Evolutionary conservation across 139 green algal genomes (phyloP), one percentile per base, ranked within the genome.

Genomic region (Picochlorum sp.): DNA sequence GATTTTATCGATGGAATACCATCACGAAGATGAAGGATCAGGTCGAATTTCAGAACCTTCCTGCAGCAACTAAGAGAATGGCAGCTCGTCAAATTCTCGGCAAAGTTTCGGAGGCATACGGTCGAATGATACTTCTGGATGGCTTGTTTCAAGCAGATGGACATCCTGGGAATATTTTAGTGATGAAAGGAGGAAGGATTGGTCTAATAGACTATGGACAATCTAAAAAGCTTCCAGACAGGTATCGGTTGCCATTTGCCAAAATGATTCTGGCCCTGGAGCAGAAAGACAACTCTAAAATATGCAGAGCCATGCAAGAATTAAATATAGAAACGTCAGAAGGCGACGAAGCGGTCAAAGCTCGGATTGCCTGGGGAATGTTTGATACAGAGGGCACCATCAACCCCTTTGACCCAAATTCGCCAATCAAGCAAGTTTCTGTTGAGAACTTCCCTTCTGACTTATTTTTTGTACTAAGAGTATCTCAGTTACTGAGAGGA

Each of bases 201-300:
- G 91, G 83, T 0, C 73, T 98, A 63, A 79, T 98, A 30, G 92
- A 98, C 62, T 98, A 95, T 67, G 92, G 92, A 1, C 92, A 98
- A 82, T 86, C 72, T 41, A 98, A 98, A 85, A 83, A 90, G 70
- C 83, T 98, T 62, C 72, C 79, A 0, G 71, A 87, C 10, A 11
- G 64, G 7, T 67, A 89, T 49, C 68, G 84, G 24, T 47, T 67
- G 16, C 76, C 70, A 11, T 91, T 96, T 62, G 90, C 90, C 9
- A 30, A 70, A 38, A 78, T 97, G 16, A 61, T 97, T 18, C 60
- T 92, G 18, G 81, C 81, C 14, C 23, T 97, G 50, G 58, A 79
- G 57, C 65, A 61, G 4, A 59, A 62, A 2, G 18, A 70, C 9
- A 44, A 76, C 37, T 13, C 28, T 26, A 66, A 61, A 21, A 79